A percentile compares a stretch with the other conserved stretches of the same genome.
Evolutionary conservation across 2,329 filamentous ascomycete genomes (phyloP).

Genomic region (Paraphoma chrysanthemicola): DNA sequence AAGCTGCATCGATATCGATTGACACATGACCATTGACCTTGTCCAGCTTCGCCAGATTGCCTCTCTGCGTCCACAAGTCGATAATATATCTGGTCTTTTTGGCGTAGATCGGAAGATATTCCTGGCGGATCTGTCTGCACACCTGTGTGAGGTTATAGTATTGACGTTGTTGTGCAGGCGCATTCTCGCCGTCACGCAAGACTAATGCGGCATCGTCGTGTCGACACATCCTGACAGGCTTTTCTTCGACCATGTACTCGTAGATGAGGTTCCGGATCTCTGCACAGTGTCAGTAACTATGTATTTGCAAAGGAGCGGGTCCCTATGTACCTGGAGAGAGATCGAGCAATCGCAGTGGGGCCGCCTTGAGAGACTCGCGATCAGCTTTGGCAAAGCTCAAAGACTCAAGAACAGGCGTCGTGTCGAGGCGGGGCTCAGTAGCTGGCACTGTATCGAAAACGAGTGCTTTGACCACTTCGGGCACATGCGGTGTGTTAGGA

Average conservation of each 20-base stretch:
- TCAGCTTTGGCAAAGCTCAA: not conserved
- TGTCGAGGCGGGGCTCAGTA: not conserved
- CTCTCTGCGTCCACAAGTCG: constrained; percentile 5
- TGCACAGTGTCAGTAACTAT: constrained; percentile 3
- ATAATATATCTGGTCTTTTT: constrained; percentile 14
- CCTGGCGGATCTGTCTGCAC: constrained; percentile 30
- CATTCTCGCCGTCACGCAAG: constrained; percentile 3
- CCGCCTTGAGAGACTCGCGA: constrained; percentile 3
- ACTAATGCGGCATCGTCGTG: constrained; percentile 13
- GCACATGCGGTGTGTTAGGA: not conserved
- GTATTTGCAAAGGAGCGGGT: not conserved
- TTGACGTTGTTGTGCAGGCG: not conserved
- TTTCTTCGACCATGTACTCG: constrained; percentile 13
- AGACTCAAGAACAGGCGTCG: not conserved
- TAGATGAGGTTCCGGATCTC: constrained; percentile 19
- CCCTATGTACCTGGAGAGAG: constrained; percentile 11
- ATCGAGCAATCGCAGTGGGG: constrained; percentile 7
- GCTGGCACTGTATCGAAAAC: not conserved
- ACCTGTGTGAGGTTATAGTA: constrained; percentile 33
- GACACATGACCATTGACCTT: constrained; percentile 23
- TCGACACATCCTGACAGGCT: constrained; percentile 17
- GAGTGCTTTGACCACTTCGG: not conserved
- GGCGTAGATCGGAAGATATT: constrained; percentile 30
- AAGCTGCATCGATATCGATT: constrained; percentile 27
- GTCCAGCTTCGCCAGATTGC: not conserved